phyloP scores from a whole-genome alignment of 148 eudicot genomes.

The Vaccinium corymbosum region DNA sequence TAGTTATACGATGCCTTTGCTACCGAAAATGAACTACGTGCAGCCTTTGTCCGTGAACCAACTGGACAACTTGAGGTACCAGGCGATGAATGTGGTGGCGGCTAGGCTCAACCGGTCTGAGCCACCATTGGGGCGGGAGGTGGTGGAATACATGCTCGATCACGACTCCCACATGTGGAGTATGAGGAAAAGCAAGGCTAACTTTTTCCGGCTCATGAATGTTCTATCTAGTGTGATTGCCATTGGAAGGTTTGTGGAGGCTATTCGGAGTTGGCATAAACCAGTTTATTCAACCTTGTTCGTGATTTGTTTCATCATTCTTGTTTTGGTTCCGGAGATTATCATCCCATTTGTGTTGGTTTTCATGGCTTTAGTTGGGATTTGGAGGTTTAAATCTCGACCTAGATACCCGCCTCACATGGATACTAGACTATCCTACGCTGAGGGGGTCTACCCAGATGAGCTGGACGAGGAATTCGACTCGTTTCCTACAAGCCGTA shows the following conservation, averaged over 20 bases:
- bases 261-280: conserved; percentile 51
- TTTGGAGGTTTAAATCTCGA: conserved; percentile 59
- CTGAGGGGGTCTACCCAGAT: conserved; percentile 56
- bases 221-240: conserved; percentile 48
- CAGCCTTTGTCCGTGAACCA: conserved; percentile 76
- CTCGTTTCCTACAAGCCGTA: conserved; percentile 65
- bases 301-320: conserved; percentile 31
- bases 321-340: conserved; percentile 61
- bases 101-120: conserved; percentile 64
- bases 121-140: conserved; percentile 82
- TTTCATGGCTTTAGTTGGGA: conserved; percentile 44
- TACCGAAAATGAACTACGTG: conserved; percentile 87
- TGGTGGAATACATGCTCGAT: conserved; percentile 95
- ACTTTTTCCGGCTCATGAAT: conserved; percentile 67
- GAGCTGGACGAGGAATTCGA: conserved; percentile 93
- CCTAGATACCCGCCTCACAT: conserved; percentile 83
- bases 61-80: conserved; percentile 70
- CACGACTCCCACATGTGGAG: conserved; percentile 96
- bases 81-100: conserved; percentile 72
- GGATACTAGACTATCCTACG: conserved; percentile 73
- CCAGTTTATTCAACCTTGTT: conserved; percentile 60
- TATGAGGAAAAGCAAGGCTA: conserved; percentile 94
- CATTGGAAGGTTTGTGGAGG: conserved; percentile 39
- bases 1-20: conserved; percentile 61
- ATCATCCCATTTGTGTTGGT: conserved; percentile 51